These are phyloP conservation scores for Debaryomyces sp. DNA, from an alignment of 1,139 yeast genomes.

Conservation along the genomic window DNA sequence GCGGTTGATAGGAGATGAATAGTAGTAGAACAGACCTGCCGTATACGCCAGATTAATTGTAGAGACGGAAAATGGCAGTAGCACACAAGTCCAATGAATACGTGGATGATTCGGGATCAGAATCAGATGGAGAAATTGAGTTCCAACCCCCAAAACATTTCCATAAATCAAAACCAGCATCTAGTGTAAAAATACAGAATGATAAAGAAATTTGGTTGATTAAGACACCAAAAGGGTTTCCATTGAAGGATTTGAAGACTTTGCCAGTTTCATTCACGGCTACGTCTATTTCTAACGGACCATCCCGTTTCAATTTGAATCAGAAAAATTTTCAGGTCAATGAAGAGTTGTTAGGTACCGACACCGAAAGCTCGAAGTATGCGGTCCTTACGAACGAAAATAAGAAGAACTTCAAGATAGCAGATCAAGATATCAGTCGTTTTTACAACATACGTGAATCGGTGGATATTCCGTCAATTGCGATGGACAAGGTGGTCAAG, in stretches of 20 bases:
- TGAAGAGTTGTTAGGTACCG: conserved; percentile 46
- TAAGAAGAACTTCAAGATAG: conserved; percentile 17
- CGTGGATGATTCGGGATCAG: conserved; percentile 36
- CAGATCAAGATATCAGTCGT: conserved; percentile 41
- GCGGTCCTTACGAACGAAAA: conserved; percentile 25
- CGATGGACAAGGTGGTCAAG: conserved; percentile 51
- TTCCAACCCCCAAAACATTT: conserved; percentile 43
- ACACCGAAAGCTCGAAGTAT: conserved; percentile 25
- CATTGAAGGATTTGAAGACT: conserved; percentile 51
- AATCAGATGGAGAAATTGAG: conserved; percentile 24
- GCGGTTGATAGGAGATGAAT: background rate
- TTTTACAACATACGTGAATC: conserved; percentile 61
- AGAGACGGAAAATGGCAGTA: conserved; percentile 14
- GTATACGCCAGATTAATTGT: background rate
- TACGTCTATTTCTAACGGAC: conserved; percentile 34
- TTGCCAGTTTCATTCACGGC: conserved; percentile 57
- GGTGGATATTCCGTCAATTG: conserved; percentile 63
- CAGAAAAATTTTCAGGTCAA: conserved; percentile 46
- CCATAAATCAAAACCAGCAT: conserved; percentile 23
- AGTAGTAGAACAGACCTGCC: background rate
- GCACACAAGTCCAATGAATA: conserved; percentile 37
- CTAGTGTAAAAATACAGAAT: conserved; percentile 17
- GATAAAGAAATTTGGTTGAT: conserved; percentile 72
- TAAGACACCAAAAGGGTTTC: conserved; percentile 67
- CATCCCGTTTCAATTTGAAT: conserved; percentile 41